Evolutionary conservation across 345 rosid species (phyloP).

Genomic region (Laguncularia racemosa): DNA sequence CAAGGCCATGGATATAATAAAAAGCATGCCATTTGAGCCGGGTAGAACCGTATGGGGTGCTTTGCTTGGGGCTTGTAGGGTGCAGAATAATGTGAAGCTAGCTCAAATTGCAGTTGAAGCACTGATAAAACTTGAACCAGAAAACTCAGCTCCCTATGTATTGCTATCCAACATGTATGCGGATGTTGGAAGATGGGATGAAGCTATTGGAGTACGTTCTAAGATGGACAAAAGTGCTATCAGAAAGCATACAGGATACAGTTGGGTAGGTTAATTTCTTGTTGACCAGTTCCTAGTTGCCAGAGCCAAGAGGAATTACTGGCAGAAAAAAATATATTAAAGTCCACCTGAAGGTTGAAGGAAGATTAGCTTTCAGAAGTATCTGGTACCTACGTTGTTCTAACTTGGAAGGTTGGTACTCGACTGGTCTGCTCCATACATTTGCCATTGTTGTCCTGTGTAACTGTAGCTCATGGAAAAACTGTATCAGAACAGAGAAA

Average conservation of each 20-base stretch:
- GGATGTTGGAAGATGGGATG: conserved; percentile 55
- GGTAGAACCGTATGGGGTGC: conserved; percentile 77
- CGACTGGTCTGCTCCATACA: too few species aligned
- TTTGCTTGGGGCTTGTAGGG: conserved; percentile 54
- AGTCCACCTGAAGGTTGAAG: too few species aligned
- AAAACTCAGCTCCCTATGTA: conserved; percentile 59
- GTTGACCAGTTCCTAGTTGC: too few species aligned
- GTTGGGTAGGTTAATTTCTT: conserved; percentile 30
- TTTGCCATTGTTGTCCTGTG: too few species aligned
- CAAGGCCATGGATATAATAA: conserved; percentile 49
- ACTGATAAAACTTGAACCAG: conserved; percentile 56
- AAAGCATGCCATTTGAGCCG: conserved; percentile 54
- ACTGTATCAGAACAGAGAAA: too few species aligned
- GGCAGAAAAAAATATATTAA: too few species aligned
- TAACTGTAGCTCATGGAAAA: too few species aligned
- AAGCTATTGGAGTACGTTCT: conserved; percentile 44
- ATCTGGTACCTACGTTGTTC: too few species aligned
- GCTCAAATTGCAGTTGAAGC: conserved; percentile 67
- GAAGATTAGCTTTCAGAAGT: too few species aligned
- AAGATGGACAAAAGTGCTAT: conserved; percentile 45
- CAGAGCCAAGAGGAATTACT: too few species aligned
- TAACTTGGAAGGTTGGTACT: too few species aligned
- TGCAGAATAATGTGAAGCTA: conserved; percentile 42
- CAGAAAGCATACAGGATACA: conserved; percentile 41
- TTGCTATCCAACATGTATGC: conserved; percentile 61